Conservation (phyloP, 1,284 basidiomycete species). For the Sanghuangporus weigelae region DNA sequence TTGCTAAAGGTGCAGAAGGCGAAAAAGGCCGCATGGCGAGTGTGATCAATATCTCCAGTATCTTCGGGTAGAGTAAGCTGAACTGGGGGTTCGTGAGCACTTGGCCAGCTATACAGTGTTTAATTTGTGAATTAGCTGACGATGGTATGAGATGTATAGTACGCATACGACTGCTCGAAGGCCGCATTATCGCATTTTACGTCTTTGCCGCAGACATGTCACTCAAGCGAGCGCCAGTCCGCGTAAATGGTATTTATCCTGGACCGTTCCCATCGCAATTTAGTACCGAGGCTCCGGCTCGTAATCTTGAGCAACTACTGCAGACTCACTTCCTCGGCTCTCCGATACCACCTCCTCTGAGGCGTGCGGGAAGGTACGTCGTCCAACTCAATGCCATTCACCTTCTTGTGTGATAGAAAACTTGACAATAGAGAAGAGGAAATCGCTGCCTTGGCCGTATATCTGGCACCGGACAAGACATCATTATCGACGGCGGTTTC, state of each 20-base stretch:
- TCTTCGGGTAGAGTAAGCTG: conserved; percentile 25
- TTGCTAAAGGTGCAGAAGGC: conserved; percentile 23
- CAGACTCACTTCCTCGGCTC: conserved; percentile 18
- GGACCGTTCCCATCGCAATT: conserved; percentile 29
- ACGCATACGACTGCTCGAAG: conserved; percentile 29
- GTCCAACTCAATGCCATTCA: background rate
- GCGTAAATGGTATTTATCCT: conserved; percentile 29
- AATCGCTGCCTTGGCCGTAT: conserved; percentile 26
- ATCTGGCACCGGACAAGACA: conserved; percentile 26
- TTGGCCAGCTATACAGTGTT: background rate
- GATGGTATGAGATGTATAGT: conserved; percentile 20
- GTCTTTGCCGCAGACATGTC: conserved; percentile 30
- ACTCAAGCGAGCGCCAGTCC: conserved; percentile 26
- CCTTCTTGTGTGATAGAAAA: background rate
- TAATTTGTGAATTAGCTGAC: background rate
- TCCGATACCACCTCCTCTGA: conserved; percentile 19
- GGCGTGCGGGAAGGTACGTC: conserved; percentile 24
- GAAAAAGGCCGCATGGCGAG: conserved; percentile 22
- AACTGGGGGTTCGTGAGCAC: background rate
- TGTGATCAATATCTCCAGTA: conserved; percentile 32
- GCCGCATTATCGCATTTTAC: conserved; percentile 30
- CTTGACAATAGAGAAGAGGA: conserved; percentile 23
- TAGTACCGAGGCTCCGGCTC: conserved; percentile 19
- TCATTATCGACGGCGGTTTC: conserved; percentile 28
- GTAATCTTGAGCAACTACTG: conserved; percentile 16